A percentile compares a stretch with the other conserved stretches of the same genome.
Conservation (phyloP, 106 monocot genomes). For the Dioscorea alata region DNA sequence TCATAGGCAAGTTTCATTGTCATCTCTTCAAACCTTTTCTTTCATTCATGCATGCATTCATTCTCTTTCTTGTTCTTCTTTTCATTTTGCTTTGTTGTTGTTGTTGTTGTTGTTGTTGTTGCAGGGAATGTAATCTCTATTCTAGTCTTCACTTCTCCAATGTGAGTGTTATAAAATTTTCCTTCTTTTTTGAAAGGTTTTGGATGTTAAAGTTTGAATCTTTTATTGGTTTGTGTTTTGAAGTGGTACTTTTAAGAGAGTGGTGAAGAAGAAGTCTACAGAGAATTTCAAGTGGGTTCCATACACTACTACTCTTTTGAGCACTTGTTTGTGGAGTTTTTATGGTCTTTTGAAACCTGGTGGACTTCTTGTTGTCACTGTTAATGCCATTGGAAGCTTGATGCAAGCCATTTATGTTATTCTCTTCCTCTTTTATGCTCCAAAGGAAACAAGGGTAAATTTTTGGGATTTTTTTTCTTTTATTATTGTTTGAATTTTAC, state of each 20-base stretch:
- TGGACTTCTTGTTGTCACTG: constrained; percentile 49
- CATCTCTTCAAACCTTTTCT: not conserved
- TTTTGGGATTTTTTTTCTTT: not conserved
- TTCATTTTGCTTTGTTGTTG: not conserved
- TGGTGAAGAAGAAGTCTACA: constrained; percentile 44
- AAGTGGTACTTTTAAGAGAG: constrained; percentile 46
- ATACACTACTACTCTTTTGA: constrained; percentile 42
- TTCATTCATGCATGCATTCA: not conserved
- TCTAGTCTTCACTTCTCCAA: constrained; percentile 57
- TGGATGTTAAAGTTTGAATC: not conserved
- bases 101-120: not conserved
- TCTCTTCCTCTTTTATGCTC: constrained; percentile 49
- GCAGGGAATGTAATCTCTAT: constrained; percentile 61
- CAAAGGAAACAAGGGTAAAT: constrained; percentile 28
- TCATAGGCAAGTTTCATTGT: constrained; percentile 1
- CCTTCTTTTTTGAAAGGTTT: not conserved
- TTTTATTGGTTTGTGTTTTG: not conserved
- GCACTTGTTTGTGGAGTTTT: constrained; percentile 50
- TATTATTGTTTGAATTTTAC: not conserved
- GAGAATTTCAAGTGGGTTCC: constrained; percentile 45
- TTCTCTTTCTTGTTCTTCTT: not conserved
- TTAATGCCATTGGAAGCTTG: constrained; percentile 44
- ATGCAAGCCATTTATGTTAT: constrained; percentile 48
- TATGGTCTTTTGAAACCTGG: constrained; percentile 61
- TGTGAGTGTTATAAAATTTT: constrained; percentile 19